phyloP scores from a whole-genome alignment of 257 asterid genomes.

The Lycium barbarum region DNA sequence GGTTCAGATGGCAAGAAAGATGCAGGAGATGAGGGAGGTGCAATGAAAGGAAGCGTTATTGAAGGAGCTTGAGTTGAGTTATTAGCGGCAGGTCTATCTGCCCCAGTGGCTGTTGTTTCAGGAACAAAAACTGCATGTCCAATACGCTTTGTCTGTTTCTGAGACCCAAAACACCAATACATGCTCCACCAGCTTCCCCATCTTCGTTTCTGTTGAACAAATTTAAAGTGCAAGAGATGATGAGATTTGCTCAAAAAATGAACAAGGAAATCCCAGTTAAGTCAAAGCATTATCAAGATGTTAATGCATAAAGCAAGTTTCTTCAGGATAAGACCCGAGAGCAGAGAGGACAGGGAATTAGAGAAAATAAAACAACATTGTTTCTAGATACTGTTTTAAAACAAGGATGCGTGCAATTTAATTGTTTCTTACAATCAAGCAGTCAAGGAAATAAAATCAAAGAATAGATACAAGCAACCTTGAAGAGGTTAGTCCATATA shows the following conservation, averaged over 20 bases:
- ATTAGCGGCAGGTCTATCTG: conserved; percentile 50
- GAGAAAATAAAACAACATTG: neutral
- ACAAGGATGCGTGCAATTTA: neutral
- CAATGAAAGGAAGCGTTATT: conserved; percentile 68
- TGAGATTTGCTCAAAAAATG: neutral
- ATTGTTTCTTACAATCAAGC: neutral
- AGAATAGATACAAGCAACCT: neutral
- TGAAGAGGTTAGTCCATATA: neutral
- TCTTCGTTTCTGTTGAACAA: conserved; percentile 68
- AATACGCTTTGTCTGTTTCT: conserved; percentile 65
- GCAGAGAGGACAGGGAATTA: neutral
- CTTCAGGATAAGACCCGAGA: neutral
- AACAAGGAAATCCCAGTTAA: conserved; percentile 8
- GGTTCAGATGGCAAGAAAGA: conserved; percentile 88
- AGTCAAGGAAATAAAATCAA: conserved; percentile 4
- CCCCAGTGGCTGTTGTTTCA: conserved; percentile 52
- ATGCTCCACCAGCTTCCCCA: conserved; percentile 87
- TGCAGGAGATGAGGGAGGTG: conserved; percentile 98
- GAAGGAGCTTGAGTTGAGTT: conserved; percentile 61
- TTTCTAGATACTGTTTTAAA: neutral
- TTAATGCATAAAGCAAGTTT: neutral
- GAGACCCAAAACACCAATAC: conserved; percentile 81
- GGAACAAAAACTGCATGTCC: conserved; percentile 79
- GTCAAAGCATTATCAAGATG: neutral
- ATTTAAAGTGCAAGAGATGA: conserved; percentile 23